Conservation (phyloP, 1,284 basidiomycete genomes). For the Waitea zeae region DNA sequence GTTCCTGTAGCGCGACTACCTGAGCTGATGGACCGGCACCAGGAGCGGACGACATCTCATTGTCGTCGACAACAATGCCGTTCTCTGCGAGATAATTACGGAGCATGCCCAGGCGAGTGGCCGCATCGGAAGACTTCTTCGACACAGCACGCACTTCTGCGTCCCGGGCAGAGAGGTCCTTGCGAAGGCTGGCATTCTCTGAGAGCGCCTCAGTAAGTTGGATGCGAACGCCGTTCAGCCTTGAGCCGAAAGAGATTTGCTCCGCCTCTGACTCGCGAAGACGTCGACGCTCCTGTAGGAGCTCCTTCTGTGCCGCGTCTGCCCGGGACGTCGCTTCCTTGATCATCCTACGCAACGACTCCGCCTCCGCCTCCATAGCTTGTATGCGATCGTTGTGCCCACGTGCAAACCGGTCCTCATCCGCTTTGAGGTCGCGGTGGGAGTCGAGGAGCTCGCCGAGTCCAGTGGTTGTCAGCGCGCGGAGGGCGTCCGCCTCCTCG, state of each 20-base stretch:
- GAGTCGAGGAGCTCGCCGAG: conserved; percentile 76
- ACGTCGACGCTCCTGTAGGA: conserved; percentile 54
- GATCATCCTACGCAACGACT: conserved; percentile 60
- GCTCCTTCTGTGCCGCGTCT: conserved; percentile 51
- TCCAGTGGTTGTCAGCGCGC: conserved; percentile 67
- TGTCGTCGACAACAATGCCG: conserved; percentile 63
- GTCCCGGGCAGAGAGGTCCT: conserved; percentile 57
- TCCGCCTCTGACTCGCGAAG: conserved; percentile 55
- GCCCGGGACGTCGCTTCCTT: conserved; percentile 59
- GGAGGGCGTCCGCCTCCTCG: conserved; percentile 78
- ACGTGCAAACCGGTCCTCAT: conserved; percentile 57
- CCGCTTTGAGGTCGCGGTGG: conserved; percentile 62
- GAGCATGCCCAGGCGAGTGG: conserved; percentile 66
- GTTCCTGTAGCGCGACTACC: conserved; percentile 55
- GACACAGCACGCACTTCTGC: conserved; percentile 46
- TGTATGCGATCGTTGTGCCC: conserved; percentile 69
- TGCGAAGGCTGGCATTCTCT: conserved; percentile 58
- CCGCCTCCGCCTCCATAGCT: conserved; percentile 64
- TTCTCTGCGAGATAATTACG: conserved; percentile 82
- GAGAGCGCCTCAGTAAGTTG: conserved; percentile 60
- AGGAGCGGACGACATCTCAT: conserved; percentile 31
- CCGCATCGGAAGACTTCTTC: conserved; percentile 56
- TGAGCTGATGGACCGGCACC: conserved; percentile 19
- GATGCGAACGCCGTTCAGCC: conserved; percentile 62
- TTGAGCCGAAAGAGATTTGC: conserved; percentile 52